Conservation (phyloP, 495 filamentous ascomycete species). For the Penicillium manginii region DNA sequence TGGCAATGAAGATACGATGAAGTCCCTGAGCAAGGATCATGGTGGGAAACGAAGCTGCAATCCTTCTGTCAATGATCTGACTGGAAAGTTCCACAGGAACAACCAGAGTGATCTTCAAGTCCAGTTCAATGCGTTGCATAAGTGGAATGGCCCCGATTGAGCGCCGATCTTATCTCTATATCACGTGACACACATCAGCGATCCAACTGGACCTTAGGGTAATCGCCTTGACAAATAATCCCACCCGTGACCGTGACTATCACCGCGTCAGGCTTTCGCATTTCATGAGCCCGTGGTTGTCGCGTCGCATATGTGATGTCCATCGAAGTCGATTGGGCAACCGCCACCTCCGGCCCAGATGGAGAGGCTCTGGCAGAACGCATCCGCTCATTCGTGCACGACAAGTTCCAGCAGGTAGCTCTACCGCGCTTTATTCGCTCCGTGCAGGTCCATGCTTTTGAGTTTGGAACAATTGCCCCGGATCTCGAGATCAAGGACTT, state of each 20-base stretch:
- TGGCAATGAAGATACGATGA: not conserved
- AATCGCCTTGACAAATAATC: not conserved
- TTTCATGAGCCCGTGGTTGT: slow-evolving; percentile 6
- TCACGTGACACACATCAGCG: slow-evolving; percentile 15
- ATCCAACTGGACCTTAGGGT: not conserved
- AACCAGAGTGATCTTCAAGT: no score
- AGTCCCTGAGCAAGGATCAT: no score
- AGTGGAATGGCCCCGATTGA: not conserved
- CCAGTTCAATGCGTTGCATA: no score
- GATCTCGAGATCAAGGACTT: slow-evolving; percentile 94
- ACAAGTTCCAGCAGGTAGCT: slow-evolving; percentile 88
- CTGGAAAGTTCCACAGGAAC: no score
- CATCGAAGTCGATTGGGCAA: slow-evolving; percentile 94
- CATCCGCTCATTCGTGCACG: slow-evolving; percentile 92
- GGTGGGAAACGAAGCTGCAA: no score
- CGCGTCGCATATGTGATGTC: slow-evolving; percentile 70
- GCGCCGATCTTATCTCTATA: slow-evolving; percentile 9
- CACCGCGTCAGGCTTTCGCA: slow-evolving; percentile 3
- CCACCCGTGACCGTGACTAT: not conserved
- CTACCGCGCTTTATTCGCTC: slow-evolving; percentile 96
- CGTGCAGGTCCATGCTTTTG: slow-evolving; percentile 90
- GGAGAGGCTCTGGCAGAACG: slow-evolving; percentile 78
- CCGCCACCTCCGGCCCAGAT: slow-evolving; percentile 86
- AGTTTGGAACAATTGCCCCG: slow-evolving; percentile 83
- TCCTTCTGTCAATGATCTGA: no score